phyloP scores from a whole-genome alignment of 352 stramenopile species.

The Stephanocyclus meneghinianus region DNA sequence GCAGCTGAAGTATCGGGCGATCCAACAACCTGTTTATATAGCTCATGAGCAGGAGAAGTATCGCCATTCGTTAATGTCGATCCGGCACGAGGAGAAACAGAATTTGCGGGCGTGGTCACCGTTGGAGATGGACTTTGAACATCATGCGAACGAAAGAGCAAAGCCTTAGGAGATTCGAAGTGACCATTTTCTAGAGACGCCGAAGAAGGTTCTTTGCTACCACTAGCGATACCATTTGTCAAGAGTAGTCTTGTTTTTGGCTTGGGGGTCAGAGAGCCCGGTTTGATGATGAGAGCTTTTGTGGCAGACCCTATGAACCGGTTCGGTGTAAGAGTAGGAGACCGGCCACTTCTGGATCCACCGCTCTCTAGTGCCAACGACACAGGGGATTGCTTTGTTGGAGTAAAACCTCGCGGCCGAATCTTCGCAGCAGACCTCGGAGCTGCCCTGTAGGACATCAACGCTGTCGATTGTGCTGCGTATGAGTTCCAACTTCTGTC shows the following conservation, averaged over 20 bases:
- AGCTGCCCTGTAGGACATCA: constrained; percentile 53
- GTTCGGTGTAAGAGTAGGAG: constrained; percentile 66
- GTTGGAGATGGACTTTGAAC: constrained; percentile 32
- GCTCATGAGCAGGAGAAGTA: constrained; percentile 57
- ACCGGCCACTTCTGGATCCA: constrained; percentile 19
- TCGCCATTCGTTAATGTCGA: constrained; percentile 19
- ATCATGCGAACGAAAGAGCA: constrained; percentile 11
- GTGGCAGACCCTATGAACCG: constrained; percentile 60
- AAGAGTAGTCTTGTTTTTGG: constrained; percentile 61
- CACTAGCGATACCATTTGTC: constrained; percentile 43
- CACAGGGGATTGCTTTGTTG: constrained; percentile 50
- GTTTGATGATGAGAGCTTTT: constrained; percentile 71
- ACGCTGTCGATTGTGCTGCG: constrained; percentile 37
- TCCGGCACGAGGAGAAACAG: constrained; percentile 24
- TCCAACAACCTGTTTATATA: constrained; percentile 72
- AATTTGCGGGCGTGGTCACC: constrained; percentile 36
- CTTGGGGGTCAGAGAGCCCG: constrained; percentile 65
- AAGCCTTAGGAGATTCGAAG: constrained; percentile 20
- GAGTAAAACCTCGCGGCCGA: constrained; percentile 73
- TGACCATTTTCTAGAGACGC: constrained; percentile 43
- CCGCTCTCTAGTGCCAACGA: constrained; percentile 46
- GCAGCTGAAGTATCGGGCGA: constrained; percentile 34
- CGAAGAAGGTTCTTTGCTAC: constrained; percentile 14
- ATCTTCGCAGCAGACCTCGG: constrained; percentile 73
- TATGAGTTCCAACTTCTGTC: constrained; percentile 39